Evolutionary conservation across 2,329 filamentous ascomycete genomes (phyloP), one percentile per base, ranked within the genome.

Genomic region (Sarocladium kiliense): DNA sequence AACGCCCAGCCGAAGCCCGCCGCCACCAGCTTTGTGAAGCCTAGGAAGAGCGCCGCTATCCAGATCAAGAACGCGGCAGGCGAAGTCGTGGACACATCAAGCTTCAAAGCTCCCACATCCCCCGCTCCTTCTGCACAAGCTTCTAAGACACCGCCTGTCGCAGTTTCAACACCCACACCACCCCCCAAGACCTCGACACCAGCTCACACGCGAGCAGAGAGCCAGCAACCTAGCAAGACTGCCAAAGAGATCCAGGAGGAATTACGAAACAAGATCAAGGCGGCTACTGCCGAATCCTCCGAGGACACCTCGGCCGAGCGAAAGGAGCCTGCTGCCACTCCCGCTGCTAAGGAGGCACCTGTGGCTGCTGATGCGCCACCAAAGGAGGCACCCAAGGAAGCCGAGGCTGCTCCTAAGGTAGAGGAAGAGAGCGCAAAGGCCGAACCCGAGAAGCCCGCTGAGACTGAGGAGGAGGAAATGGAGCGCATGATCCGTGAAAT

Each of bases 221-320:
- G 87, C 71, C 80, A 74, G n/a, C 77, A 77, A 23, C 76, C 54
- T 10, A 32, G 75, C 41, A 94, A 94, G 79, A 87, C 87, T 1
- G 82, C 84, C 34, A 88, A 93, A 68, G 88, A 96, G 72, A 90
- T 90, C 59, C 86, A 87, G 57, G 84, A 89, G 61, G 91, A 96
- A 72, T 88, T 92, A 65, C 87, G 88, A 70, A 85, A 88, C 68
- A 87, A 90, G 67, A 86, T 96, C 66, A 84, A 86, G 66, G 81
- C 82, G 54, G 83, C 84, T 55, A 76, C 76, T 2, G 69, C 72
- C 54, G 68, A 66, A 19, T 62, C 66, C 25, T 61, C 61, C 7
- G 62, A 65, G 18, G 61, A 56, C 25, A 62, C 62, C 21, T 68
- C 68, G 58, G 37, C 37, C 16, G 34, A 55, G 26, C 45, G 30